phyloP scores from a whole-genome alignment of 805 yeast species.

The Ascoidea tarda region DNA sequence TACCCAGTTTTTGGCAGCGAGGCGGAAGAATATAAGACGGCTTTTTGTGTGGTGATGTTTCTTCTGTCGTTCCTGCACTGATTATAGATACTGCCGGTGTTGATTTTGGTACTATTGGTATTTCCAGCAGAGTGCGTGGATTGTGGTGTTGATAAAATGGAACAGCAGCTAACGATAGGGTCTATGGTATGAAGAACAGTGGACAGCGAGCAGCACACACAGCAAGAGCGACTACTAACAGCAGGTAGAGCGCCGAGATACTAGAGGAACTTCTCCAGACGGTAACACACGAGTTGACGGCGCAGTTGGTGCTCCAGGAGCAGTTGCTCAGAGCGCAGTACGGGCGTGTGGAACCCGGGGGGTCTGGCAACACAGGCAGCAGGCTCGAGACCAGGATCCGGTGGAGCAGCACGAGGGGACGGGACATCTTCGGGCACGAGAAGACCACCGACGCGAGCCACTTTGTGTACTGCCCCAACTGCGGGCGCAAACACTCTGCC shows the following conservation, averaged over 20 bases:
- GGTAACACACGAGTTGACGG: constrained; percentile 18
- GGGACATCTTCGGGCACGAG: constrained; percentile 38
- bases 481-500: constrained; percentile 81
- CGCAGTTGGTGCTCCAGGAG: constrained; percentile 20
- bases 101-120: not conserved
- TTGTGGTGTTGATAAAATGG: not conserved
- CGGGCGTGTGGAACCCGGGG: constrained; percentile 13
- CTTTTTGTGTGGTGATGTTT: too few species aligned
- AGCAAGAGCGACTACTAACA: not conserved
- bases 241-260: constrained; percentile 9
- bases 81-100: not conserved
- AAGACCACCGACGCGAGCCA: constrained; percentile 33
- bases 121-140: not conserved
- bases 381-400: constrained; percentile 5
- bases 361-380: constrained; percentile 8
- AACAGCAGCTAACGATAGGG: not conserved
- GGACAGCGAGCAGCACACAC: not conserved
- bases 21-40: too few species aligned
- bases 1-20: too few species aligned
- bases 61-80: too few species aligned
- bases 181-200: not conserved
- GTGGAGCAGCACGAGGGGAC: constrained; percentile 11
- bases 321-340: constrained; percentile 16
- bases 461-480: constrained; percentile 69
- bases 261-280: constrained; percentile 17